Percentiles rank a stretch among this genome's conserved stretches.
phyloP scores from a whole-genome alignment of 208 protist genomes.

The Borovskyia barvae region DNA sequence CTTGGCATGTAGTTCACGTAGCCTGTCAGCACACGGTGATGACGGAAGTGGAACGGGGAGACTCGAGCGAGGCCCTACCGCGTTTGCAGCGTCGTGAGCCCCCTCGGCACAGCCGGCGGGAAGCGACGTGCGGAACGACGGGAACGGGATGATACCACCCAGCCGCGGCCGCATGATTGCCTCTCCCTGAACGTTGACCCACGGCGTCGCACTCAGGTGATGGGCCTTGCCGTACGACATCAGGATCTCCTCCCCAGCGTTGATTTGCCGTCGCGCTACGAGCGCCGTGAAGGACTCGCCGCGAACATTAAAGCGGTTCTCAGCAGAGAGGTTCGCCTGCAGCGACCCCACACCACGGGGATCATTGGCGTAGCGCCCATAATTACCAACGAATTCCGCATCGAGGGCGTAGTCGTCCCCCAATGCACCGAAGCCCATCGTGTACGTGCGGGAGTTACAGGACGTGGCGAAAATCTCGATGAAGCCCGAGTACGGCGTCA shows the following conservation, averaged over 20 bases:
- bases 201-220: slow-evolving; percentile 58
- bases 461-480: slow-evolving; percentile 80
- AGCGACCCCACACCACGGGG: slow-evolving; percentile 70
- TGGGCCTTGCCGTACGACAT: slow-evolving; percentile 90
- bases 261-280: slow-evolving; percentile 68
- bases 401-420: slow-evolving; percentile 84
- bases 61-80: too few relatives aligned
- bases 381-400: slow-evolving; percentile 88
- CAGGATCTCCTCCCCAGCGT: slow-evolving; percentile 83
- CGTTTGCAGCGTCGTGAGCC: too few relatives aligned
- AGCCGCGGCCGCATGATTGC: slow-evolving; percentile 52
- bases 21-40: too few relatives aligned
- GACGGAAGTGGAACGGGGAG: too few relatives aligned
- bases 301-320: slow-evolving; percentile 71
- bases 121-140: slow-evolving; percentile 16
- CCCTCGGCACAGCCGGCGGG: too few relatives aligned
- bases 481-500: slow-evolving; percentile 81
- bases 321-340: slow-evolving; percentile 71
- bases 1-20: too few relatives aligned
- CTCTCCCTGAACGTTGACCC: slow-evolving; percentile 61
- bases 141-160: slow-evolving; percentile 74
- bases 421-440: slow-evolving; percentile 84
- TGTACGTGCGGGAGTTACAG: slow-evolving; percentile 86
- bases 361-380: slow-evolving; percentile 89
- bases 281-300: slow-evolving; percentile 88